Percentiles rank a stretch among this genome's conserved stretches.
phyloP scores from a whole-genome alignment of 495 filamentous ascomycete species.

The Friedmanniomyces endolithicus region DNA sequence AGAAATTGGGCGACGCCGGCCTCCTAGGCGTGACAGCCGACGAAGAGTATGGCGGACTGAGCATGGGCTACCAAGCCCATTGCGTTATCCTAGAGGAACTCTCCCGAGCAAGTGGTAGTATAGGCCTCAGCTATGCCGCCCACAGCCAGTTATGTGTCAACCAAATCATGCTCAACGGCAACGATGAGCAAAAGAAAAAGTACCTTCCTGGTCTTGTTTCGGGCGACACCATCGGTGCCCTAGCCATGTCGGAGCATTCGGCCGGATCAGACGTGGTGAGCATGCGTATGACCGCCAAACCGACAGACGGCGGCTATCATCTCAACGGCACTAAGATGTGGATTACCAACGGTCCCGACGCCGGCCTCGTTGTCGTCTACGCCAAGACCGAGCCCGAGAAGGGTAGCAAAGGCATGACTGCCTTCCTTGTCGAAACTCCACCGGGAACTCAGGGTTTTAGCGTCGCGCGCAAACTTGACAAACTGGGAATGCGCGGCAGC shows the following conservation, averaged over 20 bases:
- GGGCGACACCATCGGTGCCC: conserved; percentile 70
- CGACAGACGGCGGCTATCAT: conserved; percentile 71
- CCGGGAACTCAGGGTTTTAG: conserved; percentile 50
- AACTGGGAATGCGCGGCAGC: conserved; percentile 93
- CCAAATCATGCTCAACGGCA: conserved; percentile 88
- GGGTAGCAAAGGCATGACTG: conserved; percentile 85
- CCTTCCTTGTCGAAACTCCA: conserved; percentile 70
- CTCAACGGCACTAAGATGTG: conserved; percentile 97
- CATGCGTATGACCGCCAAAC: conserved; percentile 77
- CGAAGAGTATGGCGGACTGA: conserved; percentile 82
- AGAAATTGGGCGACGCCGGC: conserved; percentile 80
- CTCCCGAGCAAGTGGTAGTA: conserved; percentile 61
- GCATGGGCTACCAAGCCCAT: conserved; percentile 93
- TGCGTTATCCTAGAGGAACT: conserved; percentile 93
- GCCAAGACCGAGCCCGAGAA: conserved; percentile 78
- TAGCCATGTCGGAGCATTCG: conserved; percentile 91
- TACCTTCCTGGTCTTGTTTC: conserved; percentile 73
- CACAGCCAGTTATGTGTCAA: conserved; percentile 97
- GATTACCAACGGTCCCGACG: conserved; percentile 98
- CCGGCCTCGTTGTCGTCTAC: conserved; percentile 80
- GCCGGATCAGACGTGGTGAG: conserved; percentile 88
- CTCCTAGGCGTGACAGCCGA: conserved; percentile 90
- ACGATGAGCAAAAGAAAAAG: conserved; percentile 57
- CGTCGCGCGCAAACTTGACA: conserved; percentile 84
- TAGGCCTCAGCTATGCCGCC: conserved; percentile 85